Conservation (phyloP, 1,284 basidiomycete genomes). For the Wolfiporia cocos region DNA sequence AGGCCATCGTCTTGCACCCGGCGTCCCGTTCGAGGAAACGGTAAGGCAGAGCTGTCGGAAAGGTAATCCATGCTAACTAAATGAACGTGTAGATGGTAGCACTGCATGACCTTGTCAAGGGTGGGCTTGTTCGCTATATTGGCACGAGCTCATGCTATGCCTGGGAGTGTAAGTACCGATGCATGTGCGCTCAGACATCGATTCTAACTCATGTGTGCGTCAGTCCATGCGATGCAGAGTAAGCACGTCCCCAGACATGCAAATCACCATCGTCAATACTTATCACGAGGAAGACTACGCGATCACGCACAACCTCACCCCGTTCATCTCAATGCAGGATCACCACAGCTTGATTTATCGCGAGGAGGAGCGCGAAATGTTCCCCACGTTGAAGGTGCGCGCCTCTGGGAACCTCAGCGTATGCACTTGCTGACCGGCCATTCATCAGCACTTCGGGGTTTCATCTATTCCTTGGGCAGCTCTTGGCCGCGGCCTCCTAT, state of each 20-base stretch:
- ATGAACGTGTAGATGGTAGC: slow-evolving; percentile 22
- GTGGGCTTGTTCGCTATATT: slow-evolving; percentile 30
- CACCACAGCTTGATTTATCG: slow-evolving; percentile 37
- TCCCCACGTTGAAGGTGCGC: slow-evolving; percentile 26
- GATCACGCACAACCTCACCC: slow-evolving; percentile 34
- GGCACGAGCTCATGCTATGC: slow-evolving; percentile 36
- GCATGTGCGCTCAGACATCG: not conserved
- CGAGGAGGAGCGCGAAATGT: slow-evolving; percentile 47
- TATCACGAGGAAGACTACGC: slow-evolving; percentile 20
- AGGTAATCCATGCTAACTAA: not conserved
- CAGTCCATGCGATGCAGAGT: slow-evolving; percentile 34
- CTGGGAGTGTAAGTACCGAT: slow-evolving; percentile 31
- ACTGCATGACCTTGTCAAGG: slow-evolving; percentile 30
- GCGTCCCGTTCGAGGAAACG: slow-evolving; percentile 19
- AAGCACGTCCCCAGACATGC: slow-evolving; percentile 1
- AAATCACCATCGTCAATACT: not conserved
- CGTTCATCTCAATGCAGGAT: slow-evolving; percentile 51
- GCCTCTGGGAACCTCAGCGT: not conserved
- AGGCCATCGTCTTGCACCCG: slow-evolving; percentile 15
- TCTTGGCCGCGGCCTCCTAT: slow-evolving; percentile 40
- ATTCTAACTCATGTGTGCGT: not conserved
- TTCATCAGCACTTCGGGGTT: slow-evolving; percentile 24
- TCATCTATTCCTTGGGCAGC: slow-evolving; percentile 39
- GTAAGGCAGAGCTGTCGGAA: slow-evolving; percentile 1
- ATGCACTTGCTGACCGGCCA: not conserved